Evolutionary conservation across 805 yeast genomes (phyloP).

Genomic region (Spathaspora boniae): DNA sequence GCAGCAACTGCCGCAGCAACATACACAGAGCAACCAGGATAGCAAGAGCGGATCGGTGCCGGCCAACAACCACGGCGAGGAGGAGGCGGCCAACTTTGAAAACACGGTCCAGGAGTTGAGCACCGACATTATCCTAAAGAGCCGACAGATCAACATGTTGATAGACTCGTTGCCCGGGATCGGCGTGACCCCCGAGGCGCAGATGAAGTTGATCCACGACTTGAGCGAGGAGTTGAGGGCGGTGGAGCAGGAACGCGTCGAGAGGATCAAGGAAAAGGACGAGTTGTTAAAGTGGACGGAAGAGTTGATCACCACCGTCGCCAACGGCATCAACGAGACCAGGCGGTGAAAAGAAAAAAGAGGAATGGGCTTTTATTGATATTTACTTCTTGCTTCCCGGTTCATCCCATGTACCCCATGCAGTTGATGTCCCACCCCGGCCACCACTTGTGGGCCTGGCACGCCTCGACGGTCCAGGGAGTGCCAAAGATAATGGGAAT

Average conservation of each 20-base stretch:
- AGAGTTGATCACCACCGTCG: slow-evolving; percentile 57
- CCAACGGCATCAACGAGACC: slow-evolving; percentile 50
- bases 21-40: slow-evolving; percentile 26
- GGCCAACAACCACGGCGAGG: too few species aligned
- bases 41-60: slow-evolving; percentile 54
- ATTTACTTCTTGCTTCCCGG: neutral
- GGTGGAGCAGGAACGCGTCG: slow-evolving; percentile 56
- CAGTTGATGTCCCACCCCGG: slow-evolving; percentile 46
- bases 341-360: slow-evolving; percentile 12
- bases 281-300: slow-evolving; percentile 59
- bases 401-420: slow-evolving; percentile 15
- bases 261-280: slow-evolving; percentile 62
- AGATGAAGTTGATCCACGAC: slow-evolving; percentile 57
- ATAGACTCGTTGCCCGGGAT: slow-evolving; percentile 92
- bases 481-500: slow-evolving; percentile 47
- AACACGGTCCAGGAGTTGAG: slow-evolving; percentile 71
- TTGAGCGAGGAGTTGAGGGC: slow-evolving; percentile 59
- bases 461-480: slow-evolving; percentile 41
- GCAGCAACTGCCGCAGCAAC: slow-evolving; percentile 9
- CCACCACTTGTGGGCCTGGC: slow-evolving; percentile 34
- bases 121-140: slow-evolving; percentile 77
- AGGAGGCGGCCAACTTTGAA: slow-evolving; percentile 25
- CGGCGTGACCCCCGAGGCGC: slow-evolving; percentile 76
- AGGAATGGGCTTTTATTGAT: neutral
- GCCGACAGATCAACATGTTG: slow-evolving; percentile 80